Evolutionary conservation across 2,329 filamentous ascomycete genomes (phyloP).

Genomic region (Elsinoe australis): DNA sequence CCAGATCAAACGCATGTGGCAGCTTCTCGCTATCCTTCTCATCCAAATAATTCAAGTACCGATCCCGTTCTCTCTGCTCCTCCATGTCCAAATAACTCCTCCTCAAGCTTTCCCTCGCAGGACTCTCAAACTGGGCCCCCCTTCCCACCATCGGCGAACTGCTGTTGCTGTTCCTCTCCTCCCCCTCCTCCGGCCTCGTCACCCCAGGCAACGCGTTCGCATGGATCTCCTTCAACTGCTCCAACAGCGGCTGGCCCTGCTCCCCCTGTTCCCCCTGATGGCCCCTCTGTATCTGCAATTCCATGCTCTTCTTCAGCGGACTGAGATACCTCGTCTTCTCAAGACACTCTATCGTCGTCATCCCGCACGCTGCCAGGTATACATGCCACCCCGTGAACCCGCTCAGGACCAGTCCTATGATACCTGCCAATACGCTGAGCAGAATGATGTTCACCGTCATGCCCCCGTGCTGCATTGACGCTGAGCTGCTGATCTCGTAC

Average conservation of each 20-base stretch:
- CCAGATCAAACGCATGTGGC: slow-evolving; percentile 89
- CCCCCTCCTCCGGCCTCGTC: slow-evolving; percentile 74
- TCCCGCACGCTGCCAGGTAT: slow-evolving; percentile 64
- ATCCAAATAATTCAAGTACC: slow-evolving; percentile 76
- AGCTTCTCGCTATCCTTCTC: slow-evolving; percentile 81
- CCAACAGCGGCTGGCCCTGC: slow-evolving; percentile 40
- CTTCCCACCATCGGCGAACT: slow-evolving; percentile 25
- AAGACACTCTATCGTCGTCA: slow-evolving; percentile 92
- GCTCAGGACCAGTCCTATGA: slow-evolving; percentile 81
- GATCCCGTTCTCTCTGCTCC: slow-evolving; percentile 54
- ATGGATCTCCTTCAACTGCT: slow-evolving; percentile 73
- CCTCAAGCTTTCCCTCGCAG: slow-evolving; percentile 39
- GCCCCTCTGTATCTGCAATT: slow-evolving; percentile 48
- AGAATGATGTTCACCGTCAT: slow-evolving; percentile 81
- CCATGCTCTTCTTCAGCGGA: slow-evolving; percentile 63
- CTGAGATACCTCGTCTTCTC: slow-evolving; percentile 93
- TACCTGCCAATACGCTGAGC: slow-evolving; percentile 75
- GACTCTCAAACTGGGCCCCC: slow-evolving; percentile 26
- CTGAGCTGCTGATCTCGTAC: slow-evolving; percentile 66
- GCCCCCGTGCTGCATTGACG: slow-evolving; percentile 66
- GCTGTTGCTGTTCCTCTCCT: slow-evolving; percentile 36
- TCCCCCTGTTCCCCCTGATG: slow-evolving; percentile 21
- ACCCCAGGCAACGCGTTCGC: slow-evolving; percentile 73
- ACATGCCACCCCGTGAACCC: slow-evolving; percentile 93
- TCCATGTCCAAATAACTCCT: slow-evolving; percentile 51